Percentiles rank a stretch among this genome's conserved stretches.
These are phyloP conservation scores for Curvularia spicifera DNA, from an alignment of 2,329 filamentous ascomycete species.

Conservation along the genomic window DNA sequence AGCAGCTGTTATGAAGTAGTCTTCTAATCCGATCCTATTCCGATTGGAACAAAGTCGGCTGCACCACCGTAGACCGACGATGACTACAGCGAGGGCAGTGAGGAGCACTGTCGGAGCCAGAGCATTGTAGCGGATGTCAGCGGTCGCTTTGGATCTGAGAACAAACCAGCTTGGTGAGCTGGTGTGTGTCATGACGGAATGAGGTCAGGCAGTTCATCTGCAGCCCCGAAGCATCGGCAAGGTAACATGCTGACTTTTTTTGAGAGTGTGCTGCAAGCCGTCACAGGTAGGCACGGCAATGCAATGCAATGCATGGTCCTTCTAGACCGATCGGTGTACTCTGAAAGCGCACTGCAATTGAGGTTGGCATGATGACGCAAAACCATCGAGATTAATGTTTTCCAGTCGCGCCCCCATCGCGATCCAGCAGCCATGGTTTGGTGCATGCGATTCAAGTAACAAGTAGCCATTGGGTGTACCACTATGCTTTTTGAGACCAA, in stretches of 20 bases:
- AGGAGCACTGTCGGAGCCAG: conserved; percentile 36
- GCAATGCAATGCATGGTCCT: not conserved
- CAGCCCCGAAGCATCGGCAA: not conserved
- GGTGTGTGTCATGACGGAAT: conserved; percentile 19
- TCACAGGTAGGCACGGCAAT: not conserved
- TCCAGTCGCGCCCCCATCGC: not conserved
- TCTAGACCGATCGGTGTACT: conserved; percentile 4
- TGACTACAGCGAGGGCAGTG: conserved; percentile 31
- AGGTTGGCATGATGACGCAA: conserved; percentile 18
- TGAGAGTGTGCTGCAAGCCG: not conserved
- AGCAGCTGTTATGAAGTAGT: conserved; percentile 36
- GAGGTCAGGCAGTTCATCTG: not conserved
- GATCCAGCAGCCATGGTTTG: not conserved
- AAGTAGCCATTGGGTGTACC: not conserved
- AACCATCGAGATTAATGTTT: not conserved
- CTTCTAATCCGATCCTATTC: conserved; percentile 28
- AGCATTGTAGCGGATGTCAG: conserved; percentile 31
- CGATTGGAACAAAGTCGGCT: conserved; percentile 28
- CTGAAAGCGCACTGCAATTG: not conserved
- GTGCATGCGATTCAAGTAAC: not conserved
- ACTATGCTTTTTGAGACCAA: not conserved
- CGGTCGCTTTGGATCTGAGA: conserved; percentile 29
- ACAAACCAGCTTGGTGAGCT: conserved; percentile 35
- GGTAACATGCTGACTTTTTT: not conserved
- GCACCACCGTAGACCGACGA: conserved; percentile 38